Percentiles rank a stretch among this genome's conserved stretches.
These are phyloP conservation scores for Boletus semigastroideus DNA, from an alignment of 1,284 basidiomycete species.

Conservation along the genomic window DNA sequence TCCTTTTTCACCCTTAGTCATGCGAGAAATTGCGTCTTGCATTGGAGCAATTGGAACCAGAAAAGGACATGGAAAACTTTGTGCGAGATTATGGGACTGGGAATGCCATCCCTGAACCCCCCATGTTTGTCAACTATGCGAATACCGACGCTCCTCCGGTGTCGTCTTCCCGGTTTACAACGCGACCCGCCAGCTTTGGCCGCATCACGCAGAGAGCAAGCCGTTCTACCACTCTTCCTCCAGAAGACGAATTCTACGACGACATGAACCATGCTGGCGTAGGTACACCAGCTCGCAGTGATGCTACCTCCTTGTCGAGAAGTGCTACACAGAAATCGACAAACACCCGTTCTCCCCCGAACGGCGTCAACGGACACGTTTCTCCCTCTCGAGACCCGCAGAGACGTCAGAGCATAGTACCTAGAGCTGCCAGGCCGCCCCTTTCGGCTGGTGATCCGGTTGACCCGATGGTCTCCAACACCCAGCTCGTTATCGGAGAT, in stretches of 20 bases:
- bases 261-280: constrained; percentile 60
- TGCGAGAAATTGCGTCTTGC: constrained; percentile 85
- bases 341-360: constrained; percentile 13
- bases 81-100: constrained; percentile 86
- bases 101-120: constrained; percentile 79
- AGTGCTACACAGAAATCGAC: constrained; percentile 30
- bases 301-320: constrained; percentile 21
- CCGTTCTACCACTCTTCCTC: constrained; percentile 33
- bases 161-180: constrained; percentile 51
- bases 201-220: constrained; percentile 53
- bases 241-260: constrained; percentile 45
- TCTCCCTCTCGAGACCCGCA: constrained; percentile 26
- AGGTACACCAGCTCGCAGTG: constrained; percentile 32
- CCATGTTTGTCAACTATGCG: constrained; percentile 78
- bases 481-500: constrained; percentile 64
- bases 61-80: constrained; percentile 83
- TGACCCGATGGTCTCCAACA: constrained; percentile 51
- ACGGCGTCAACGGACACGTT: constrained; percentile 32
- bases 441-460: constrained; percentile 45
- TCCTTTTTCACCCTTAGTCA: constrained; percentile 50
- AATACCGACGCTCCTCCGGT: constrained; percentile 61
- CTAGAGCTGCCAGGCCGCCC: constrained; percentile 18
- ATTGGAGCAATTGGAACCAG: constrained; percentile 81
- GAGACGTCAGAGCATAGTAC: constrained; percentile 29
- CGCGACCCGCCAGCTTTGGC: constrained; percentile 56